A percentile compares a stretch with the other conserved stretches of the same genome.
Evolutionary conservation across 352 stramenopile genomes (phyloP).

Genomic region (Globisporangium perplexum): DNA sequence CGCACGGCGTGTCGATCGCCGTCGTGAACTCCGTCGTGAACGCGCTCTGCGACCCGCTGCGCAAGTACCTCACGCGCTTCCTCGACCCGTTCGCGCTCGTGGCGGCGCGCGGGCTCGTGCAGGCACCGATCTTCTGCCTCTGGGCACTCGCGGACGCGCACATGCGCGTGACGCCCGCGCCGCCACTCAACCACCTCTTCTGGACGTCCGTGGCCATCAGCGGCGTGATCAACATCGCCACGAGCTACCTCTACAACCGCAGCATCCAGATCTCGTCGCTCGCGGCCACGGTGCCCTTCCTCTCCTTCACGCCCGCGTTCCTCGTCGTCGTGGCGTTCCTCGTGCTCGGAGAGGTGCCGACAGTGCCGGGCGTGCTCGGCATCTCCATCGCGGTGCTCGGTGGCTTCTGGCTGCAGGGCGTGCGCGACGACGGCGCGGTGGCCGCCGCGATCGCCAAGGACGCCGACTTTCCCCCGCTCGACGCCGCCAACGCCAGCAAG

Average conservation of each 20-base stretch:
- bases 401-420: slow-evolving; percentile 67
- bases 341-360: slow-evolving; percentile 69
- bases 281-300: slow-evolving; percentile 67
- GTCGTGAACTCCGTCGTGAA: slow-evolving; percentile 79
- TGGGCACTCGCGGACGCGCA: slow-evolving; percentile 66
- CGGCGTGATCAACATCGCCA: slow-evolving; percentile 71
- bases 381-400: slow-evolving; percentile 67
- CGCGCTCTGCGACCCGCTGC: slow-evolving; percentile 71
- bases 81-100: slow-evolving; percentile 82
- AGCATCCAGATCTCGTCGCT: slow-evolving; percentile 81
- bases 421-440: slow-evolving; percentile 29
- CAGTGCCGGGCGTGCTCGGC: slow-evolving; percentile 45
- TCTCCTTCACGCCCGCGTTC: slow-evolving; percentile 78
- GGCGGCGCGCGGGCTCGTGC: slow-evolving; percentile 56
- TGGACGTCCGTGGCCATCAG: slow-evolving; percentile 76
- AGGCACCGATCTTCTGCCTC: slow-evolving; percentile 61
- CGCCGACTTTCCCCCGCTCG: slow-evolving; percentile 38
- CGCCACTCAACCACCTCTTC: slow-evolving; percentile 72
- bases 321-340: slow-evolving; percentile 72
- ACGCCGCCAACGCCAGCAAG: slow-evolving; percentile 56
- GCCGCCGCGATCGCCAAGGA: slow-evolving; percentile 32
- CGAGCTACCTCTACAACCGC: slow-evolving; percentile 81
- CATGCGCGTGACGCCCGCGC: slow-evolving; percentile 41
- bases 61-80: slow-evolving; percentile 81
- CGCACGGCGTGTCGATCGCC: slow-evolving; percentile 65